Percentiles rank a stretch among this genome's conserved stretches.
These are phyloP conservation scores for Reticulascus tulasneorum DNA, from an alignment of 2,329 filamentous ascomycete species.

Conservation along the genomic window DNA sequence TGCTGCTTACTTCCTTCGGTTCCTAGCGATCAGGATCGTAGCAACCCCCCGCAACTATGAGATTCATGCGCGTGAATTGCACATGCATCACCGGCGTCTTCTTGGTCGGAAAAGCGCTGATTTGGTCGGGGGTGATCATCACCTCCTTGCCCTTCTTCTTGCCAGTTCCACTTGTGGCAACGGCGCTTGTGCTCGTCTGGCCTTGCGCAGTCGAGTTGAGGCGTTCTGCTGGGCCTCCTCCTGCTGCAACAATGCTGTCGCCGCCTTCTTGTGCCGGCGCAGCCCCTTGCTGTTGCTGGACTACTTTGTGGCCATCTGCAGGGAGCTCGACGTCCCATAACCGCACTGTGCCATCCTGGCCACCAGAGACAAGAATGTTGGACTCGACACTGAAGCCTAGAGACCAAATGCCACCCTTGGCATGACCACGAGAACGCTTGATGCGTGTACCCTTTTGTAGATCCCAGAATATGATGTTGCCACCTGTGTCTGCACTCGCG, in stretches of 20 bases:
- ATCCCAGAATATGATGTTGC: conserved; percentile 93
- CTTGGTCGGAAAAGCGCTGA: conserved; percentile 92
- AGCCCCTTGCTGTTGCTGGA: conserved; percentile 13
- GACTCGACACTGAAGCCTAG: conserved; percentile 92
- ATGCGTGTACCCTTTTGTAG: conserved; percentile 78
- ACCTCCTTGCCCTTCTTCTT: conserved; percentile 89
- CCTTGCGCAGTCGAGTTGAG: conserved; percentile 20
- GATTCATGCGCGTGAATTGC: conserved; percentile 90
- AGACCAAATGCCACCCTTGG: conserved; percentile 89
- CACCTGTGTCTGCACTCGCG: conserved; percentile 84
- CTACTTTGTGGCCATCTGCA: conserved; percentile 59
- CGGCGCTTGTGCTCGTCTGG: conserved; percentile 20
- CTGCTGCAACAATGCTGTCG: conserved; percentile 23
- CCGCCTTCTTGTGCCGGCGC: conserved; percentile 19
- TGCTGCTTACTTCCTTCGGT: no score
- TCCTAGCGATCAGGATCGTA: conserved; percentile 51
- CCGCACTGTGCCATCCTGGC: conserved; percentile 87
- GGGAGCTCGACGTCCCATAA: conserved; percentile 86
- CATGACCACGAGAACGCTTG: conserved; percentile 92
- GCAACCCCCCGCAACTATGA: conserved; percentile 80
- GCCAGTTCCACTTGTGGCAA: conserved; percentile 20
- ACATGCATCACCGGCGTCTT: conserved; percentile 93
- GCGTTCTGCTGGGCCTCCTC: conserved; percentile 25
- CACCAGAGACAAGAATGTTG: conserved; percentile 82
- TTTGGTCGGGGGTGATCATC: conserved; percentile 86